phyloP scores from a whole-genome alignment of 768 basidiomycete genomes.

The Tephrocybe rancida region DNA sequence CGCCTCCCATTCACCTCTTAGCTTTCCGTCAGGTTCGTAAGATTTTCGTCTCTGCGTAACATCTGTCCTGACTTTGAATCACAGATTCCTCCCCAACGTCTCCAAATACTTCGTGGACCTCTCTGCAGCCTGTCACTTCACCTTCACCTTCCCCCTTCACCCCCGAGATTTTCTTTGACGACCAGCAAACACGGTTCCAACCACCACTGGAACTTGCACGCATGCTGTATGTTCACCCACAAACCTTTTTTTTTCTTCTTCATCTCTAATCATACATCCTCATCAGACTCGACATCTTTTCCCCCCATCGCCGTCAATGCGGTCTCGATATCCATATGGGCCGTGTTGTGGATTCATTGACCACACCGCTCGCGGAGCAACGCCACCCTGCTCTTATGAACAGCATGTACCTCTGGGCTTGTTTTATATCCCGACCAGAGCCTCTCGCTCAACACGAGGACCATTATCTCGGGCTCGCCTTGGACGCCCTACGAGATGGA shows the following conservation, averaged over 20 bases:
- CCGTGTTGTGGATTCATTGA: slow-evolving; percentile 62
- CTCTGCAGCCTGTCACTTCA: slow-evolving; percentile 45
- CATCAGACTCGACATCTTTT: slow-evolving; percentile 70
- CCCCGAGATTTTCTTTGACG: slow-evolving; percentile 52
- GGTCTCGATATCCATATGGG: slow-evolving; percentile 72
- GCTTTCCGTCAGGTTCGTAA: slow-evolving; percentile 51
- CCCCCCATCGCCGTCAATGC: slow-evolving; percentile 75
- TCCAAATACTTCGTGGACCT: slow-evolving; percentile 54
- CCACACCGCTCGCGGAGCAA: slow-evolving; percentile 55
- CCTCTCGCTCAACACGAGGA: slow-evolving; percentile 72
- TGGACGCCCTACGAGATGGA: slow-evolving; percentile 65
- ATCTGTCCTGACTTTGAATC: slow-evolving; percentile 4
- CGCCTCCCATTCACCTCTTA: slow-evolving; percentile 53
- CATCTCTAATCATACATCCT: slow-evolving; percentile 13
- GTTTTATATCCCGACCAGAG: slow-evolving; percentile 75
- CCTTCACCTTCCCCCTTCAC: slow-evolving; percentile 54
- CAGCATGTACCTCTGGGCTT: slow-evolving; percentile 82
- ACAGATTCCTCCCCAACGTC: slow-evolving; percentile 47
- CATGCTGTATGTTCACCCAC: slow-evolving; percentile 56
- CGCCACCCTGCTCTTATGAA: slow-evolving; percentile 80
- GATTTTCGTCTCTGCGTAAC: neutral
- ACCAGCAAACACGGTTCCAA: slow-evolving; percentile 47
- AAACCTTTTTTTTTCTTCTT: slow-evolving; percentile 11
- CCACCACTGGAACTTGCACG: slow-evolving; percentile 62
- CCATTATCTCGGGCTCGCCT: slow-evolving; percentile 66